These are phyloP conservation scores for Cordyceps cateniannulata DNA, from an alignment of 2,329 filamentous ascomycete species.

Conservation along the genomic window DNA sequence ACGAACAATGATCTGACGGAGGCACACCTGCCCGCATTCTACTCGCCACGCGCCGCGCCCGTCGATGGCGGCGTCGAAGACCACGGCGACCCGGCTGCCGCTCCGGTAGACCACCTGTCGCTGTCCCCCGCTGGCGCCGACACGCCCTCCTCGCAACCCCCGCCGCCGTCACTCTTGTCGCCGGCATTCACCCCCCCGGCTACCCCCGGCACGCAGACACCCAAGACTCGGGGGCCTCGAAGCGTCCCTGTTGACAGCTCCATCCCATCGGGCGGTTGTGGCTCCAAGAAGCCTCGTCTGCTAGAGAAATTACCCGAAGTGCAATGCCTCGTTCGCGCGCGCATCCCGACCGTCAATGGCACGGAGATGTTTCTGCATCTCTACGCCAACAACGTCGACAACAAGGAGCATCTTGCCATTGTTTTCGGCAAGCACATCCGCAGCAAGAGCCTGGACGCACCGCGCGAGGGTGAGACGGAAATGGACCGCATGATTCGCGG, in stretches of 20 bases:
- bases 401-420: conserved; percentile 94
- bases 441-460: conserved; percentile 63
- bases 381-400: conserved; percentile 87
- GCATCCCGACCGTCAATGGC: conserved; percentile 86
- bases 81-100: neutral
- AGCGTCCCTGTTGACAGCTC: conserved; percentile 56
- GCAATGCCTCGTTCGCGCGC: conserved; percentile 87
- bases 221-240: conserved; percentile 37
- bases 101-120: conserved; percentile 28
- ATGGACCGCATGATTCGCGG: conserved; percentile 90
- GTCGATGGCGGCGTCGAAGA: conserved; percentile 15
- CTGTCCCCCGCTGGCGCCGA: conserved; percentile 22
- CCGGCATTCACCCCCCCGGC: conserved; percentile 73
- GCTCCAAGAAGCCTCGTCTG: conserved; percentile 61
- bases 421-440: conserved; percentile 88
- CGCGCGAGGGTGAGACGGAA: conserved; percentile 71
- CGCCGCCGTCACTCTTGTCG: conserved; percentile 70
- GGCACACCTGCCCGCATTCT: conserved; percentile 31
- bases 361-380: conserved; percentile 97
- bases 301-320: conserved; percentile 74
- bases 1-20: conserved; percentile 13
- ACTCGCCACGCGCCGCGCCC: conserved; percentile 28
- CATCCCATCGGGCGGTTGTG: conserved; percentile 51
- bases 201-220: conserved; percentile 54
- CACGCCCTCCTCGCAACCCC: conserved; percentile 20